Evolutionary conservation across 345 rosid species (phyloP), one percentile per base, ranked within the genome.

Genomic region (Camelina laxa): DNA sequence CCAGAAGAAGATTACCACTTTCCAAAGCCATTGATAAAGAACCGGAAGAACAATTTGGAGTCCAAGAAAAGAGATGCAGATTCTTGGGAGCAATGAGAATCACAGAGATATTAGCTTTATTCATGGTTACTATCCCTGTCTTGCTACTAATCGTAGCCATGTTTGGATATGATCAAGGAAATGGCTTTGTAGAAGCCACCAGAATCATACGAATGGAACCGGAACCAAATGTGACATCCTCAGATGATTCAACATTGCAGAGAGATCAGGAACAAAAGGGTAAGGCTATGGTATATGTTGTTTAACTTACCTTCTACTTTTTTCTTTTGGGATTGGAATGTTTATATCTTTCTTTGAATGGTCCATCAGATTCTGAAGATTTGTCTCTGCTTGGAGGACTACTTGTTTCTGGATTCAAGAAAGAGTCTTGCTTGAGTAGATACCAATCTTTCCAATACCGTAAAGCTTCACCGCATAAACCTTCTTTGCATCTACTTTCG

Each of bases 401-500:
- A 65, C 83, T 90, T 65, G 83, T 86, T 48, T 10, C 79, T 72
- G 91, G 87, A 38, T 85, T 88, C n/a, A 72, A 82, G 45, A 80
- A 80, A 73, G 77, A 60, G 3, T 69, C 82, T 17, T 90, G 93
- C 82, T 72, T 79, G 19, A 88, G 96, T 69, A 82, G 93, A 67
- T 81, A 81, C 73, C 75, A 83, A 33, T 85, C 87, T 19, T 35
- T 72, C 72, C 70, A 74, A 10, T 86, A 82, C 73, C 91, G 85
- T 50, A 84, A 83, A 80, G 41, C 72, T n/a, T 83, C 89, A 53
- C 79, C 81, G 1, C 51, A 78, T 69, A 85, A 75, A 75, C 93
- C 93, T 22, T 85, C 89, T 41, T 31, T 81, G n/a, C 60, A 84
- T 80, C 90, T 90, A 33, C 19, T 88, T 78, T 85, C 85, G 12